These are phyloP conservation scores for Pseudocercospora fijiensis DNA, from an alignment of 2,329 filamentous ascomycete genomes.

Conservation along the genomic window DNA sequence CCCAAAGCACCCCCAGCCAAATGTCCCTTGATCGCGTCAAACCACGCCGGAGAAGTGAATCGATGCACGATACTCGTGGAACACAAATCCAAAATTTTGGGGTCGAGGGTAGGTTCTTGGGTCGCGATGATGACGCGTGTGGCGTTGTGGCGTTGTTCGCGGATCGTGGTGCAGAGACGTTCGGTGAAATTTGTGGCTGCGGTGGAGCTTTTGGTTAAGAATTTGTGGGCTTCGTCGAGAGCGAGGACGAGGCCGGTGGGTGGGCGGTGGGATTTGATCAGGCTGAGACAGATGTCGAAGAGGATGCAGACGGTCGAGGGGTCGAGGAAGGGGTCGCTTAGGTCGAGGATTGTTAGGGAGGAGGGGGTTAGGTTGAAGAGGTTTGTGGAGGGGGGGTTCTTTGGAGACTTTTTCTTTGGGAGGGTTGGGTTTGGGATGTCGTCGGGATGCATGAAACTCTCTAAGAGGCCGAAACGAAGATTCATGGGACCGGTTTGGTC, in stretches of 20 bases:
- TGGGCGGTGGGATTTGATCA: conserved; percentile 54
- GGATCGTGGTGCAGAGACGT: conserved; percentile 61
- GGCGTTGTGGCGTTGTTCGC: conserved; percentile 69
- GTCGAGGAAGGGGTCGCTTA: conserved; percentile 71
- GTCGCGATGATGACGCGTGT: conserved; percentile 70
- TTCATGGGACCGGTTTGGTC: conserved; percentile 58
- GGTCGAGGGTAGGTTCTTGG: conserved; percentile 72
- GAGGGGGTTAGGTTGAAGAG: conserved; percentile 44
- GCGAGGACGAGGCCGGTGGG: conserved; percentile 60
- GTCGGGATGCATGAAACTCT: conserved; percentile 58
- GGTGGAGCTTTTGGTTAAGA: conserved; percentile 53
- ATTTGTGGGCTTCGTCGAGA: conserved; percentile 78
- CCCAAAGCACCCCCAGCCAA: conserved; percentile 45
- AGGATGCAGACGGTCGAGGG: conserved; percentile 66
- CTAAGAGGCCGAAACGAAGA: conserved; percentile 61
- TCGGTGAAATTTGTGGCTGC: conserved; percentile 62
- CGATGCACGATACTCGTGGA: conserved; percentile 70
- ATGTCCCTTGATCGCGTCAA: conserved; percentile 46
- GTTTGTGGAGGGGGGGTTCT: too few relatives aligned
- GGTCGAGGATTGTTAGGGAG: conserved; percentile 65
- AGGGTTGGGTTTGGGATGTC: too few relatives aligned
- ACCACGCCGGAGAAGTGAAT: conserved; percentile 67
- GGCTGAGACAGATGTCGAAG: conserved; percentile 68
- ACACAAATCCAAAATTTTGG: conserved; percentile 67
- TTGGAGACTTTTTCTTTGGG: too few relatives aligned